Conservation (phyloP, 768 basidiomycete genomes). For the Lactarius deliciosus region DNA sequence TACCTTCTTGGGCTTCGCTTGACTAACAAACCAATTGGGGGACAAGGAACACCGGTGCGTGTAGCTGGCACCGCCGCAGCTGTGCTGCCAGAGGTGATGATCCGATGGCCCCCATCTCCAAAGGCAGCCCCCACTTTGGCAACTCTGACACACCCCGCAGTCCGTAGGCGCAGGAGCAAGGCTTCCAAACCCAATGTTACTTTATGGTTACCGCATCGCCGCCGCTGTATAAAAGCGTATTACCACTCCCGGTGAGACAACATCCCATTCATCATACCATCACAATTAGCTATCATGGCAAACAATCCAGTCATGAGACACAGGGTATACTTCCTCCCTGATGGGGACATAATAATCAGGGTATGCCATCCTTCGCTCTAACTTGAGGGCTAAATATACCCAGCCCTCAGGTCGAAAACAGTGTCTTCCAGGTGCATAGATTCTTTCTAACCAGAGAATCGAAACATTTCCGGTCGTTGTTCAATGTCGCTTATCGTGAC, state of each 20-base stretch:
- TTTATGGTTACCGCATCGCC: neutral
- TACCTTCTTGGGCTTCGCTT: neutral
- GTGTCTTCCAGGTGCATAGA: constrained; percentile 56
- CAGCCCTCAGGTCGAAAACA: constrained; percentile 50
- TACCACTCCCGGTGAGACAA: neutral
- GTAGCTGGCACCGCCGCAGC: constrained; percentile 9
- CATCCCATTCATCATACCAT: neutral
- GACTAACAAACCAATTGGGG: constrained; percentile 5
- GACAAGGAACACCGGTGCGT: neutral
- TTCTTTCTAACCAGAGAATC: constrained; percentile 69
- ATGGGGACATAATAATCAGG: neutral
- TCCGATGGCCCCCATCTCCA: constrained; percentile 1
- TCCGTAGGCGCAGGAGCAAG: neutral
- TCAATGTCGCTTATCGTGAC: constrained; percentile 30
- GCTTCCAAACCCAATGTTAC: neutral
- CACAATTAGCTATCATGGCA: no score
- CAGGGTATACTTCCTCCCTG: neutral
- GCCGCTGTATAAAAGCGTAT: constrained; percentile 9
- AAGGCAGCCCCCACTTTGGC: neutral
- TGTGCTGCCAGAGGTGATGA: constrained; percentile 2
- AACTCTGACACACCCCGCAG: neutral
- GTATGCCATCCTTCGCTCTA: neutral
- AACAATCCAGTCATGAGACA: rapidly evolving
- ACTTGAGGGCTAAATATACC: neutral
- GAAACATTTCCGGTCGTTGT: constrained; percentile 39